Conservation (phyloP, 2,329 filamentous ascomycete genomes). For the Tolypocladium pustulatum region DNA sequence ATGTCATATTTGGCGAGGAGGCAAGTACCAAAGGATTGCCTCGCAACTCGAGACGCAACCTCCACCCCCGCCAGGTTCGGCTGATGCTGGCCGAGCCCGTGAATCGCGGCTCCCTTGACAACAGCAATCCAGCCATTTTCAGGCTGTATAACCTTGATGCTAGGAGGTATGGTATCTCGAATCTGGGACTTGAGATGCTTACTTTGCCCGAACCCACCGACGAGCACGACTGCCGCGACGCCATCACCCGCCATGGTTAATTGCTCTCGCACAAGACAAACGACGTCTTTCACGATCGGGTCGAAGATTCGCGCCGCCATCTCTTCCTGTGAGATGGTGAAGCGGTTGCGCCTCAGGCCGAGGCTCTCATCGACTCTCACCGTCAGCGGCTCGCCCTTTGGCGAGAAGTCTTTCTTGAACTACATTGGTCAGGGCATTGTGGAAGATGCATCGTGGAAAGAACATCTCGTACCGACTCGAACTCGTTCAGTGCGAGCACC, state of each 20-base stretch:
- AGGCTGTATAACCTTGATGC: slow-evolving; percentile 35
- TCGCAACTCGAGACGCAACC: slow-evolving; percentile 24
- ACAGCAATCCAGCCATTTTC: slow-evolving; percentile 38
- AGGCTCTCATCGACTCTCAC: slow-evolving; percentile 23
- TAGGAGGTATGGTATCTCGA: slow-evolving; percentile 19
- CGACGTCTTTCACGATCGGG: slow-evolving; percentile 31
- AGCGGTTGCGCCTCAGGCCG: slow-evolving; percentile 18
- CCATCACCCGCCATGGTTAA: slow-evolving; percentile 23
- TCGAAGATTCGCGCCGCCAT: slow-evolving; percentile 50
- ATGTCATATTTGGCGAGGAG: slow-evolving; percentile 23
- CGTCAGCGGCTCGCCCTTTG: slow-evolving; percentile 21
- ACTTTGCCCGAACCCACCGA: slow-evolving; percentile 37
- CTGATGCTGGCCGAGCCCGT: slow-evolving; percentile 21
- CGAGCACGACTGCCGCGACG: slow-evolving; percentile 31
- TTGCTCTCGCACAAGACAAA: slow-evolving; percentile 30
- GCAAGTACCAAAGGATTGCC: slow-evolving; percentile 25
- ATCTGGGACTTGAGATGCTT: slow-evolving; percentile 32
- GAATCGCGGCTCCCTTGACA: slow-evolving; percentile 38
- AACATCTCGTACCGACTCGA: slow-evolving; percentile 24
- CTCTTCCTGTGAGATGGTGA: slow-evolving; percentile 35
- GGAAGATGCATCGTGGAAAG: background rate
- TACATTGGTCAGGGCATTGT: slow-evolving; percentile 9
- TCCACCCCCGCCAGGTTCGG: slow-evolving; percentile 16
- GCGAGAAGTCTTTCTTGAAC: slow-evolving; percentile 27
- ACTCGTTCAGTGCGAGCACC: slow-evolving; percentile 28